Evolutionary conservation across 192 early-diverging fungal species (phyloP), one percentile per base, ranked within the genome.

Genomic region (Diversispora eburnea): DNA sequence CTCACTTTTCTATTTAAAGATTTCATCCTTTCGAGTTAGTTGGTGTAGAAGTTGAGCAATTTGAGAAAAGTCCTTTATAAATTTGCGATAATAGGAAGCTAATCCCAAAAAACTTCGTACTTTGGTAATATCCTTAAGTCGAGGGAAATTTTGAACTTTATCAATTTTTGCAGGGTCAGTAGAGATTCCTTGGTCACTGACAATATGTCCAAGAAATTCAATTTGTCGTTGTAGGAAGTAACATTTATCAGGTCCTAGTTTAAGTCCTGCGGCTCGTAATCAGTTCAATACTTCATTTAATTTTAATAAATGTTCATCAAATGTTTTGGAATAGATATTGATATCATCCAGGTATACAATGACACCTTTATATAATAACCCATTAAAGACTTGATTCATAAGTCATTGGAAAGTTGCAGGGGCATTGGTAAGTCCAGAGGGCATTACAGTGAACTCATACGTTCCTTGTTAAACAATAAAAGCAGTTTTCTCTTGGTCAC

Each of bases 291-390:
- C 41, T 46, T 49, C 20, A 6, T 43, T 12, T 0, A 77, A 3
- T 25, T 77, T 65, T 0, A 19, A 3, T 0, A 22, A 7, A 47
- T 82, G 79, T 33, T 78, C 64, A 2, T 75, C 76, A 1, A 78
- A 12, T 2, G 67, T 54, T 6, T n/a, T 22, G 0, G 82, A 83
- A 25, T 78, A 83, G 1, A 81, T 33, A 0, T 75, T 20, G 6
- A 80, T 76, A 25, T 82, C 77, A 43, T 82, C 79, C 4, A 82
- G 55, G 15, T 73, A 81, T 0, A 83, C 71, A 17, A 76, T 56
- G 0, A 73, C 61, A n/a, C 22, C 69, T 0, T 46, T 45, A 0
- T 60, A 64, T 12, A 76, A 58, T 0, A 67, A 54, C 0, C 22
- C 54, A 7, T 33, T 47, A 33, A 79, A 64, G 1, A 76, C 5